Evolutionary conservation across 306 rosid species (phyloP).

Genomic region (Rosa lucieae): DNA sequence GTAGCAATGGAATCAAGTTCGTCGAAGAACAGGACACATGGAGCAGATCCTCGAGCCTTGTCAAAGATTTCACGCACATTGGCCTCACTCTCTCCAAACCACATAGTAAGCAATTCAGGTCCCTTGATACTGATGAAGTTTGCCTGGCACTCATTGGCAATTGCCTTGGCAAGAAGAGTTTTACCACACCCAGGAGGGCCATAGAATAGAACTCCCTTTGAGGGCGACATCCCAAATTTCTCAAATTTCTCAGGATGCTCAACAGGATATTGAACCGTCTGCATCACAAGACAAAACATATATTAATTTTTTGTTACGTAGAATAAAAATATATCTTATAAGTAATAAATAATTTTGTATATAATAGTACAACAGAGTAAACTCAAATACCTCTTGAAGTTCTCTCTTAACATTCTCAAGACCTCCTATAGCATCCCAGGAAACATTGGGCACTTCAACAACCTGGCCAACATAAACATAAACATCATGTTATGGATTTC

Average conservation of each 20-base stretch:
- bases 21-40: conserved; percentile 97
- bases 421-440: conserved; percentile 98
- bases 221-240: conserved; percentile 98
- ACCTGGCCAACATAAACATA: conserved; percentile 49
- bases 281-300: conserved; percentile 28
- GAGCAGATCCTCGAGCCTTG: conserved; percentile 99
- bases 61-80: conserved; percentile 97
- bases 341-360: not conserved
- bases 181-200: conserved; percentile 99
- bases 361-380: conserved; percentile 14
- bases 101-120: conserved; percentile 97
- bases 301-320: not conserved
- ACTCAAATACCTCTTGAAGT: conserved; percentile 80
- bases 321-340: conserved; percentile 7
- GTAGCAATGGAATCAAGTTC: conserved; percentile 99
- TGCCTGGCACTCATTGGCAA: conserved; percentile 98
- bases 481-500: conserved; percentile 25
- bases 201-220: conserved; percentile 97
- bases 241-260: conserved; percentile 98
- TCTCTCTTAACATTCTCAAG: conserved; percentile 98
- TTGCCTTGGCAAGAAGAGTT: conserved; percentile 95
- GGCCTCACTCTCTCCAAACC: conserved; percentile 99
- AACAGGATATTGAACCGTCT: conserved; percentile 99
- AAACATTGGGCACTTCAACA: conserved; percentile 91
- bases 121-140: conserved; percentile 98